Percentiles rank a stretch among this genome's conserved stretches.
Conservation (phyloP, 192 early-diverging fungal genomes). For the Backusella morwellensis region DNA sequence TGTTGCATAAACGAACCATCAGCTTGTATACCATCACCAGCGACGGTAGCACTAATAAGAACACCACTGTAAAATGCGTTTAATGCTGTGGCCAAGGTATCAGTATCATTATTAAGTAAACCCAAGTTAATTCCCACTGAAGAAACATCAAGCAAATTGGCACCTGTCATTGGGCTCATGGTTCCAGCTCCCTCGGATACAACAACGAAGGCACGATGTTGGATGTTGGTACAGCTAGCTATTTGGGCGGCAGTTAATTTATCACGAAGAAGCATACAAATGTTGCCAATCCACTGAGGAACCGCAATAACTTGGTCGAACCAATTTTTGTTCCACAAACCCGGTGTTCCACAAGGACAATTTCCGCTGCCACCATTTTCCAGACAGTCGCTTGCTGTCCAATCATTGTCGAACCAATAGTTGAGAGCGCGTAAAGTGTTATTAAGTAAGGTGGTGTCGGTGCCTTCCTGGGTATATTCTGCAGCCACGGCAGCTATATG, state of each 20-base stretch:
- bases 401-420: constrained; percentile 27
- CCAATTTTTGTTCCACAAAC: constrained; percentile 34
- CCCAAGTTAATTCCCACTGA: constrained; percentile 17
- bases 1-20: constrained; percentile 33
- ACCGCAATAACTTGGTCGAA: constrained; percentile 19
- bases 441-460: not conserved
- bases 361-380: constrained; percentile 10
- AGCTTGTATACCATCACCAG: constrained; percentile 21
- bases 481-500: not conserved
- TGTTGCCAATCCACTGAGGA: not conserved
- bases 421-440: constrained; percentile 9
- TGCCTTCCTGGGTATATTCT: not conserved
- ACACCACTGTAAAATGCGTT: constrained; percentile 14
- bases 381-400: not conserved
- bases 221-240: constrained; percentile 6
- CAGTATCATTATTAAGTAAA: constrained; percentile 12
- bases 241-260: not conserved
- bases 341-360: constrained; percentile 31
- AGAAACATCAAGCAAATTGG: constrained; percentile 23
- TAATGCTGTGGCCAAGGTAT: constrained; percentile 6
- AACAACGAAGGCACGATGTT: not conserved
- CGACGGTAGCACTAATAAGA: not conserved
- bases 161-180: constrained; percentile 13
- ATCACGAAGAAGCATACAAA: constrained; percentile 17
- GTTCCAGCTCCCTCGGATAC: not conserved